Base-by-base conservation (phyloP, 2,329 filamentous ascomycete species). In the Teratosphaeria zuluensis region DNA sequence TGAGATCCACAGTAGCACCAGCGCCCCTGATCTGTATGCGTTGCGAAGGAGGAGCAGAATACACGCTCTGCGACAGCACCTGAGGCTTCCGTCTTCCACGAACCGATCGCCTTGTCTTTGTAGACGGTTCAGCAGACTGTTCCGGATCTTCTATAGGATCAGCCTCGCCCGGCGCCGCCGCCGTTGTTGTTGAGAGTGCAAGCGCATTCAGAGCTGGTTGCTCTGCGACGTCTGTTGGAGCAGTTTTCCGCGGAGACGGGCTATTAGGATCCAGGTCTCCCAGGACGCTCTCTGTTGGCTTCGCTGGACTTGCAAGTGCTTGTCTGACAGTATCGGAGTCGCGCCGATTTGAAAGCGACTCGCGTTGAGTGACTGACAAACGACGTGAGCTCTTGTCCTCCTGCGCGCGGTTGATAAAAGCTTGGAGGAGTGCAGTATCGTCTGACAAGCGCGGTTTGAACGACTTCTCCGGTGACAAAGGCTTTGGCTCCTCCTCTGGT, bases 321-420 rank as follows among this genome's bases (percentile, higher is more conserved):
- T 76, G 72, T 32, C 76, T 73, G 11, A 80, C 70, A 7, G 72
- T 72, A 61, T 76, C 76, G 2, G 77, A 79, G 58, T 80, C 76
- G 32, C 77, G 74, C 32, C 76, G 72, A 55, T 79, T 77, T 38
- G 74, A 71, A 4, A 79, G 61, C 0, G 77, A 78, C 51, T 75
- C 72, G 16, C 75, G 73, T 32, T 31, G 28, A 5, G 52, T 53
- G 2, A 53, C 63, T 11, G 65, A 66, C 9, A 66, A 30, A 21
- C 63, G 61, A 32, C 62, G 58, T 16, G 62, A 58, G 16, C 57
- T 74, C 63, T 77, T 79, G 62, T 70, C 78, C 32, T 77, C 74
- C n/a, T 74, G 76, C n/a, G 77, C 76, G 8, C 77, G 76, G 19
- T 69, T 77, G 51, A 80, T 72, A 62, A 80, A 80, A 38, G 78